Evolutionary conservation across 768 basidiomycete genomes (phyloP).

Genomic region (Trametes cingulata): DNA sequence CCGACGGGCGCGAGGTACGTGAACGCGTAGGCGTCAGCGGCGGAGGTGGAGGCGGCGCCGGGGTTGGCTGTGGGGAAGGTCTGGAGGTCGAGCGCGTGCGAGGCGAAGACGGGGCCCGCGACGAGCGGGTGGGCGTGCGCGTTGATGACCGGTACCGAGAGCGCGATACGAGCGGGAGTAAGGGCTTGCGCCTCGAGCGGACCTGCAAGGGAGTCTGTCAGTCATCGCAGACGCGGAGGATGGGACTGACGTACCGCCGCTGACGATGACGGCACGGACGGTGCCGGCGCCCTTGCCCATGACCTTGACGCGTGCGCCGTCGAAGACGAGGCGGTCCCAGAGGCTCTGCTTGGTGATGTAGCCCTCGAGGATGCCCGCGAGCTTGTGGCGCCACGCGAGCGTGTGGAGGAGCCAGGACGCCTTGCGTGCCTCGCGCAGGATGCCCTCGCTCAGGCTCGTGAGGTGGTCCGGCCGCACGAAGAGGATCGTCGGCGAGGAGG

Average conservation of each 20-base stretch:
- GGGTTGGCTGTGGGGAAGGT: constrained; percentile 47
- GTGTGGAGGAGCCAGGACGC: constrained; percentile 48
- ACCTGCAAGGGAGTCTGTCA: constrained; percentile 38
- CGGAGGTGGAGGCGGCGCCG: constrained; percentile 9
- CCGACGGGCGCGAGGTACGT: constrained; percentile 60
- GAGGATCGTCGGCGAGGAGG: constrained; percentile 77
- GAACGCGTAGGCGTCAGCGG: constrained; percentile 34
- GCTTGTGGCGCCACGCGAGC: constrained; percentile 79
- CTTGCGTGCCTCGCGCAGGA: constrained; percentile 55
- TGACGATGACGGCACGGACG: constrained; percentile 68
- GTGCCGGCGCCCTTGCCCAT: constrained; percentile 62
- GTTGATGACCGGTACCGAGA: constrained; percentile 77
- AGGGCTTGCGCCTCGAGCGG: constrained; percentile 49
- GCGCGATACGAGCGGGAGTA: constrained; percentile 66
- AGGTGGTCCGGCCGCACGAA: constrained; percentile 72
- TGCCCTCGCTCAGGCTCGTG: constrained; percentile 49
- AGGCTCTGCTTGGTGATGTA: constrained; percentile 75
- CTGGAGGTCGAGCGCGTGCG: constrained; percentile 86
- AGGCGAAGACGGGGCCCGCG: constrained; percentile 76
- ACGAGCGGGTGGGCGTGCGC: constrained; percentile 61
- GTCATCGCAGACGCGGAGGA: not conserved
- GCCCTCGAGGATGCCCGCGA: constrained; percentile 66
- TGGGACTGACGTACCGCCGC: constrained; percentile 55
- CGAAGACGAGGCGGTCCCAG: constrained; percentile 84
- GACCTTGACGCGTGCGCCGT: constrained; percentile 58